These are phyloP conservation scores for Linnemannia hyalina DNA, from an alignment of 192 early-diverging fungal genomes.

Conservation along the genomic window DNA sequence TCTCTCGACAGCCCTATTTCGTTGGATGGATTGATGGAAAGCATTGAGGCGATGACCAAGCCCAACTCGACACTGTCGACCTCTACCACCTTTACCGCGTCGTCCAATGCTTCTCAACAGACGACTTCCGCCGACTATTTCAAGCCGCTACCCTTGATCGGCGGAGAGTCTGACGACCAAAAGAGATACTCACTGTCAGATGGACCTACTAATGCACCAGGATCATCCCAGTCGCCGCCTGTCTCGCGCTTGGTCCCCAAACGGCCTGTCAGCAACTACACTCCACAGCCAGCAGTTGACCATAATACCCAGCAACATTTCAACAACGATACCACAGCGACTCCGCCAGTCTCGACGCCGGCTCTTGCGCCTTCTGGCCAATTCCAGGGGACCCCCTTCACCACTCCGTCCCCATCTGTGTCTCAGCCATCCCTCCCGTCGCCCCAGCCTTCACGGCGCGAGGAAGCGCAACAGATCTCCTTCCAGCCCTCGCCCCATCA, in stretches of 20 bases:
- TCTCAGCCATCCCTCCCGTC: constrained; percentile 16
- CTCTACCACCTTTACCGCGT: background rate
- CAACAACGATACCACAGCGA: background rate
- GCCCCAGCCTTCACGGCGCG: background rate
- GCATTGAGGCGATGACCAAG: constrained; percentile 46
- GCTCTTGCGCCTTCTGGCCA: background rate
- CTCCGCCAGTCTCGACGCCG: background rate
- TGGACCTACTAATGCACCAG: constrained; percentile 7
- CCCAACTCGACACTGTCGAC: background rate
- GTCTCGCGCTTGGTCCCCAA: constrained; percentile 29
- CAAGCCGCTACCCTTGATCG: constrained; percentile 43
- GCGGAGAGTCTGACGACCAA: constrained; percentile 13
- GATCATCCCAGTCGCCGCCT: constrained; percentile 26
- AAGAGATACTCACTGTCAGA: constrained; percentile 44
- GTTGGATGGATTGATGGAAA: constrained; percentile 49
- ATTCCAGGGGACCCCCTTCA: background rate
- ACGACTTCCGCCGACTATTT: constrained; percentile 12
- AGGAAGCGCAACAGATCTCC: constrained; percentile 18
- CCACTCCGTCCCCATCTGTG: background rate
- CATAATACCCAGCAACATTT: background rate
- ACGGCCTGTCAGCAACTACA: constrained; percentile 19
- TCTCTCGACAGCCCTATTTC: constrained; percentile 38
- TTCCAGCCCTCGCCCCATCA: background rate
- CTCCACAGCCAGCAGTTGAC: background rate
- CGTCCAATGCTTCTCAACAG: background rate